A percentile compares a stretch with the other conserved stretches of the same genome.
These are phyloP conservation scores for Hamamelis virginiana DNA, from an alignment of 164 flowering plant genomes.

Conservation along the genomic window DNA sequence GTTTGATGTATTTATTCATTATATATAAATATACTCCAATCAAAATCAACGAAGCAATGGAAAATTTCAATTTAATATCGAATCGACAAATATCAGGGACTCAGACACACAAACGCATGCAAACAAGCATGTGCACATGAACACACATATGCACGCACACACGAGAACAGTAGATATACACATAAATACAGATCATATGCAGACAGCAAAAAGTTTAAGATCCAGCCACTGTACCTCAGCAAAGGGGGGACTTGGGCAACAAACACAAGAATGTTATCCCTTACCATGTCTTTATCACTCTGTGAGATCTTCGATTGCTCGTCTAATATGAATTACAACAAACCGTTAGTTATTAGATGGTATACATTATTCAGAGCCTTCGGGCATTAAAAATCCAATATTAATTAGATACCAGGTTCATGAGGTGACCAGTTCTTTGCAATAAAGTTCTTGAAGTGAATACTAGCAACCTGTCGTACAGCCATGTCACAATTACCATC, in stretches of 20 bases:
- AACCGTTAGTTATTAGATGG: not conserved
- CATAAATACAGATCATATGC: too few relatives aligned
- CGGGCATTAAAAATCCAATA: not conserved
- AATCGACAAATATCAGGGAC: not conserved
- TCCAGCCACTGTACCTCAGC: conserved; percentile 58
- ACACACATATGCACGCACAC: too few relatives aligned
- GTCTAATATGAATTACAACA: conserved; percentile 30
- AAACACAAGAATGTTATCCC: conserved; percentile 75
- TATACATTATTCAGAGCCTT: not conserved
- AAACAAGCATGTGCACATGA: too few relatives aligned
- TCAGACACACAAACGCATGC: too few relatives aligned
- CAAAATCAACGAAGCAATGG: not conserved
- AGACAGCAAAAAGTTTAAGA: not conserved
- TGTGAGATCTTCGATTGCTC: conserved; percentile 66
- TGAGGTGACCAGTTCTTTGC: conserved; percentile 88
- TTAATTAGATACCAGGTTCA: conserved; percentile 62
- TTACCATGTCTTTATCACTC: conserved; percentile 75
- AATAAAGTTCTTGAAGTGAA: conserved; percentile 91
- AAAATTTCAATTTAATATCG: not conserved
- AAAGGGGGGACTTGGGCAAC: conserved; percentile 77
- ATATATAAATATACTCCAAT: not conserved
- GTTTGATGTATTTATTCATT: not conserved
- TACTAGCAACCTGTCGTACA: conserved; percentile 91
- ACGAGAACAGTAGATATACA: too few relatives aligned
- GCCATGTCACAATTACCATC: conserved; percentile 78